phyloP scores from a whole-genome alignment of 2,329 filamentous ascomycete genomes.

The Passalora sequoiae region DNA sequence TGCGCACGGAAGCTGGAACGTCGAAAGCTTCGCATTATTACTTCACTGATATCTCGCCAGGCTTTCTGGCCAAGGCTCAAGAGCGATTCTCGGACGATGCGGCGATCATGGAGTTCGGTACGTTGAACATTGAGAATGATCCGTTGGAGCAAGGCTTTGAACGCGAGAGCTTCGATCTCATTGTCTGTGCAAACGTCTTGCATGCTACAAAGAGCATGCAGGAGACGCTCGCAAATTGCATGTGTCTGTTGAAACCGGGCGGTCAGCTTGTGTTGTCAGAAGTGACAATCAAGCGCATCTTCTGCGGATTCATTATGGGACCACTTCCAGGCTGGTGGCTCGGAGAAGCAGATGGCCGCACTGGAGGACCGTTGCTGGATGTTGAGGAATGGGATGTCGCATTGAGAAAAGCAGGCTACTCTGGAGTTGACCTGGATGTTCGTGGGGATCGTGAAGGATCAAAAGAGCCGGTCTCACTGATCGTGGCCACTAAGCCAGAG shows the following conservation, averaged over 20 bases:
- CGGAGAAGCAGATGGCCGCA: neutral
- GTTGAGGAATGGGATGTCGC: conserved; percentile 30
- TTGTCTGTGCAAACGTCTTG: conserved; percentile 23
- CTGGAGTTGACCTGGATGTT: conserved; percentile 7
- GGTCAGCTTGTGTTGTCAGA: conserved; percentile 10
- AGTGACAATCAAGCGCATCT: too few relatives aligned
- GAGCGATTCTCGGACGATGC: conserved; percentile 26
- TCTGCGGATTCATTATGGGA: conserved; percentile 4
- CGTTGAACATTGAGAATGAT: conserved; percentile 30
- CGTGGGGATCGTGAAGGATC: conserved; percentile 7
- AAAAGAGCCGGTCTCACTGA: conserved; percentile 8
- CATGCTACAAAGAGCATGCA: conserved; percentile 20
- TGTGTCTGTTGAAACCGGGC: conserved; percentile 23
- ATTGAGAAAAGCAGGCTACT: conserved; percentile 23
- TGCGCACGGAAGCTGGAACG: neutral
- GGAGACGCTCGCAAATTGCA: conserved; percentile 15
- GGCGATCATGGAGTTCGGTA: conserved; percentile 30
- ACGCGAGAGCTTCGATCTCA: conserved; percentile 23
- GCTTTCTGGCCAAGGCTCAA: conserved; percentile 38
- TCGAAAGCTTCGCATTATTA: conserved; percentile 5
- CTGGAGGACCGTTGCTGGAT: neutral
- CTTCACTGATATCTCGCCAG: conserved; percentile 36
- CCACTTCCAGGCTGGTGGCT: conserved; percentile 8
- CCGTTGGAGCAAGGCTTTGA: conserved; percentile 33
- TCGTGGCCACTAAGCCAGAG: conserved; percentile 6